A percentile compares a stretch with the other conserved stretches of the same genome.
These are phyloP conservation scores for Candida orba DNA, from an alignment of 805 yeast species.

Conservation along the genomic window DNA sequence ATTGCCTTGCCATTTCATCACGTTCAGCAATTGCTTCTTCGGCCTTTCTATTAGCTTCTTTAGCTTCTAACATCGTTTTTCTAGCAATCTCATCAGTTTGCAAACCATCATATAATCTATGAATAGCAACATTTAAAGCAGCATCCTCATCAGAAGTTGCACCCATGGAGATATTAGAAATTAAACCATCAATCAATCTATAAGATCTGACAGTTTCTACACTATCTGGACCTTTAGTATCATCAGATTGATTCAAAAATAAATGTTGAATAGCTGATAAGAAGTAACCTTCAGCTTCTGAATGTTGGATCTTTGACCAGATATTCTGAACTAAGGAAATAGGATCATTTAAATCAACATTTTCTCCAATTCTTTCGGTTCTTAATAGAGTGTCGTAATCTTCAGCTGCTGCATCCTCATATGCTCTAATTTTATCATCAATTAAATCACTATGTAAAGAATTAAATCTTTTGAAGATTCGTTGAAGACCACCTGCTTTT, in stretches of 20 bases:
- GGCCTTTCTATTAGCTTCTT: conserved; percentile 43
- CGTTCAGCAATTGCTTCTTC: conserved; percentile 53
- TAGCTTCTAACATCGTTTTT: conserved; percentile 55
- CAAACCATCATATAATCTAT: conserved; percentile 59
- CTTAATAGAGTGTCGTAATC: conserved; percentile 43
- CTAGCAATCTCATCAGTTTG: conserved; percentile 83
- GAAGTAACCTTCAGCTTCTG: conserved; percentile 43
- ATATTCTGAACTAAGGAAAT: conserved; percentile 57
- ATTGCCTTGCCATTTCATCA: conserved; percentile 55
- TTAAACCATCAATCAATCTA: conserved; percentile 56
- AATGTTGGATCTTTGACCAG: conserved; percentile 50
- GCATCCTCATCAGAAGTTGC: conserved; percentile 42
- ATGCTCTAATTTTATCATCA: conserved; percentile 58
- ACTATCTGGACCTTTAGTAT: conserved; percentile 38
- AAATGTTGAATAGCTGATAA: conserved; percentile 48
- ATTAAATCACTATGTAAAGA: conserved; percentile 50
- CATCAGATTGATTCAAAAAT: conserved; percentile 32
- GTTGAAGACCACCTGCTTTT: conserved; percentile 47
- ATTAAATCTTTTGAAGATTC: conserved; percentile 45
- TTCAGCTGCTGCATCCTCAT: conserved; percentile 45
- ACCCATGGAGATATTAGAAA: conserved; percentile 53
- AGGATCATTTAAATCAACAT: conserved; percentile 48
- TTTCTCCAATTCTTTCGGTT: conserved; percentile 28
- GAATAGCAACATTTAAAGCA: conserved; percentile 73
- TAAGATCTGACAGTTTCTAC: conserved; percentile 44